These are phyloP conservation scores for Podosphaera fusca DNA, from an alignment of 2,329 filamentous ascomycete genomes.

Conservation along the genomic window DNA sequence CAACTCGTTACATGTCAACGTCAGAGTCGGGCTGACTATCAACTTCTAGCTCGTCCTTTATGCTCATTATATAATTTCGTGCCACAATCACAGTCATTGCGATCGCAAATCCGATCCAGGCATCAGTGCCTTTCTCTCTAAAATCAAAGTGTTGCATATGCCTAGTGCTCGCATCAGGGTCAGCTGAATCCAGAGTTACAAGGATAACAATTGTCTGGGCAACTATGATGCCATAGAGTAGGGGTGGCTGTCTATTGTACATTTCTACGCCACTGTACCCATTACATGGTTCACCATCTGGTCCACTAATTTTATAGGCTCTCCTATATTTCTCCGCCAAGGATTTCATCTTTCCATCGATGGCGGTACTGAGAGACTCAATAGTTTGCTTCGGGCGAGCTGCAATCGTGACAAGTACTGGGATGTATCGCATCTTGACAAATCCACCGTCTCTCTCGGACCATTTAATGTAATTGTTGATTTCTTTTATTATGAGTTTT, in stretches of 20 bases:
- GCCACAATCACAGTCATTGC: slow-evolving; percentile 14
- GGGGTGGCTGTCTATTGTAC: slow-evolving; percentile 11
- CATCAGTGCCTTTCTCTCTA: slow-evolving; percentile 10
- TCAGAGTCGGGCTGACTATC: slow-evolving; percentile 8
- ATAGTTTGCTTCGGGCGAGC: slow-evolving; percentile 6
- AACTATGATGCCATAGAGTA: slow-evolving; percentile 17
- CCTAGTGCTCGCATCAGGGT: slow-evolving; percentile 9
- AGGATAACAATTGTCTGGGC: slow-evolving; percentile 11
- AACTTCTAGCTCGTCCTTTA: slow-evolving; percentile 12
- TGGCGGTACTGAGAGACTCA: slow-evolving; percentile 7
- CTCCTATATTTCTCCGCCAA: slow-evolving; percentile 12
- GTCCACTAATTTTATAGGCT: slow-evolving; percentile 4
- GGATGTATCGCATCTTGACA: slow-evolving; percentile 12
- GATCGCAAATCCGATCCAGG: slow-evolving; percentile 17
- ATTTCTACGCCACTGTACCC: slow-evolving; percentile 8
- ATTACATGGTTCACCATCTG: slow-evolving; percentile 4
- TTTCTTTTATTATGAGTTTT: slow-evolving; percentile 11
- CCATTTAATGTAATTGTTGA: slow-evolving; percentile 16
- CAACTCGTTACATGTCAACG: slow-evolving; percentile 6
- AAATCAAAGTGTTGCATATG: slow-evolving; percentile 15
- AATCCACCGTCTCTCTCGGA: slow-evolving; percentile 16
- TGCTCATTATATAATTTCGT: slow-evolving; percentile 14
- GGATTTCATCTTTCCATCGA: slow-evolving; percentile 12
- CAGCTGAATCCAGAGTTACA: slow-evolving; percentile 14
- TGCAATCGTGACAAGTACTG: slow-evolving; percentile 10